phyloP scores from a whole-genome alignment of 306 rosid species.

The Quercus variabilis region DNA sequence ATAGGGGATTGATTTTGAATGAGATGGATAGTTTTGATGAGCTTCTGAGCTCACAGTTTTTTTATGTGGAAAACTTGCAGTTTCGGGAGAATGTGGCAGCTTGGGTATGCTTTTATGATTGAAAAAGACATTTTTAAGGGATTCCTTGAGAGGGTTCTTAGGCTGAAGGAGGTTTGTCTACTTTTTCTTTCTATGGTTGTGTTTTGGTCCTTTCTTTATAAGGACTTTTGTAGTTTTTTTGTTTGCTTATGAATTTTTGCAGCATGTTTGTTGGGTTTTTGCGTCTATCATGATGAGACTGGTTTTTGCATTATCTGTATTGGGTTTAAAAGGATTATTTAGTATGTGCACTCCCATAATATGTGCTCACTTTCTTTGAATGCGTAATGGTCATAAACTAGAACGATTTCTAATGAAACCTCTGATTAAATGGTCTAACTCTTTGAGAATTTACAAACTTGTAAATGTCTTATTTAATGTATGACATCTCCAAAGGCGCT shows the following conservation, averaged over 20 bases:
- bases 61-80: slow-evolving; percentile 36
- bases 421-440: neutral
- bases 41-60: slow-evolving; percentile 5
- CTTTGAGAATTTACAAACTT: neutral
- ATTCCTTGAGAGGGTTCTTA: slow-evolving; percentile 86
- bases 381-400: neutral
- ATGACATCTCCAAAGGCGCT: neutral
- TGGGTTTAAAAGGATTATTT: neutral
- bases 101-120: slow-evolving; percentile 88
- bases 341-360: neutral
- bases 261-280: neutral
- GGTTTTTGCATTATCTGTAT: neutral
- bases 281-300: neutral
- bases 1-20: too few species aligned
- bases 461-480: neutral
- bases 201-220: neutral
- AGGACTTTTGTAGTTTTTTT: neutral
- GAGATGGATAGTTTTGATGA: neutral
- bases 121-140: slow-evolving; percentile 70
- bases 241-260: neutral
- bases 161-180: slow-evolving; percentile 70
- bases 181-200: neutral
- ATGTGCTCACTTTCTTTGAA: neutral
- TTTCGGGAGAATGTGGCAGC: slow-evolving; percentile 95
- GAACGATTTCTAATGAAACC: neutral